Evolutionary conservation across 768 basidiomycete genomes (phyloP), one percentile per base, ranked within the genome.

Genomic region (Leccinum boreale): DNA sequence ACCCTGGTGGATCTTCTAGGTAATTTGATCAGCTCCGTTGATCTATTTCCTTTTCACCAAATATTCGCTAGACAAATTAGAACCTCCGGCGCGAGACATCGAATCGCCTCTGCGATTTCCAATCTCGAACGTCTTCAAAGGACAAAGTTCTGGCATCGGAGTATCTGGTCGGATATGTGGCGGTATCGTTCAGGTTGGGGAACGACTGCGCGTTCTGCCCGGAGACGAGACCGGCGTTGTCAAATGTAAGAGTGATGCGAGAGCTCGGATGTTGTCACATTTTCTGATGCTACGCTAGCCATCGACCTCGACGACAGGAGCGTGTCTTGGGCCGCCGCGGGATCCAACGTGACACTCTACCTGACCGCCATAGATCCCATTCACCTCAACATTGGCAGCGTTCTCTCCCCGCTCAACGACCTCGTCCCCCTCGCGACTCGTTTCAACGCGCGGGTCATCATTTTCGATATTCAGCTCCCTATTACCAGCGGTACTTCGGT

Each of bases 71-170:
- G 94, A 97, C 74, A 74, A 80, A 58, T 73, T 97, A 44, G 89
- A 91, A 58, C 91, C 94, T 0, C 95, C 95, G 0, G 66, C 75
- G 8, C 80, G 95, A 48, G 88, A 94, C 53, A 85, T 95, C 49
- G 78, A 80, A 3, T 79, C 85, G 0, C 87, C 95, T 0, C 72
- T 96, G 23, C 84, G 97, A 36, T 79, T 98, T 47, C 97, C 97
- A 0, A 83, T 98, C 21, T 90, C 94, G 12, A 98, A 99, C 69
- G 92, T 98, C 4, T 98, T 96, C 80, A 95, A 88, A 72, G 90
- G 91, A 4, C 87, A 89, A 67, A 84, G 87, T 15, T 85, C 90
- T 3, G 84, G 89, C 2, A 84, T 83, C 5, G 90, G 86, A 0
- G 85, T 98, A 0, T 83, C 87, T 23, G 97, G 97, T 17, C 77